Conservation (phyloP, 345 rosid genomes). For the Eucalyptus globulus region DNA sequence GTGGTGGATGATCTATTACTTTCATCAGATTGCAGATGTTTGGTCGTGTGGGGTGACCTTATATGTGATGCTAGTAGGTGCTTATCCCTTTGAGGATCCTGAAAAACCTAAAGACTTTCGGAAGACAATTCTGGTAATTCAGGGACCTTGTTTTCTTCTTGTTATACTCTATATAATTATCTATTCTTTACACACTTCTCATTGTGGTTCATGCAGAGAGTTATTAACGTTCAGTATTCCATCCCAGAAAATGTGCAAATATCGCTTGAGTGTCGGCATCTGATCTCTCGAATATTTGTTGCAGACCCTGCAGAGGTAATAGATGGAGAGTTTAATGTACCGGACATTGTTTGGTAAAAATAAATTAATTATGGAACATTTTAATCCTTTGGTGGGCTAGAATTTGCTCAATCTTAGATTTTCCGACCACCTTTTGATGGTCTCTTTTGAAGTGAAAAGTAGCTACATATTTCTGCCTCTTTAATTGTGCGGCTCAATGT, state of each 20-base stretch:
- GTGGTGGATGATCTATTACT: background rate
- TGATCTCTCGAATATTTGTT: conserved; percentile 79
- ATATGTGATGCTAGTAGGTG: conserved; percentile 92
- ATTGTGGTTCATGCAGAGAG: conserved; percentile 37
- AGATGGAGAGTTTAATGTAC: background rate
- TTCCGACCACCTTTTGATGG: background rate
- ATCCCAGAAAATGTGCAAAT: conserved; percentile 64
- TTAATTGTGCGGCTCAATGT: background rate
- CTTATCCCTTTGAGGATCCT: conserved; percentile 94
- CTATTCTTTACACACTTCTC: background rate
- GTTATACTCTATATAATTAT: background rate
- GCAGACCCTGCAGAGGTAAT: conserved; percentile 70
- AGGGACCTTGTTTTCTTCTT: background rate
- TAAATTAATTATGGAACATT: background rate
- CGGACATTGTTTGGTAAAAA: background rate
- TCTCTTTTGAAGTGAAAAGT: background rate
- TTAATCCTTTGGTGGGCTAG: background rate
- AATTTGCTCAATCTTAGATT: background rate
- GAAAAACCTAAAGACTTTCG: conserved; percentile 86
- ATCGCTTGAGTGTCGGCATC: conserved; percentile 68
- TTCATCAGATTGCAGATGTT: conserved; percentile 85
- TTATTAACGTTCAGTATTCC: conserved; percentile 80
- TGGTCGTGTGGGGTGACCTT: conserved; percentile 98
- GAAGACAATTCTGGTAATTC: conserved; percentile 64
- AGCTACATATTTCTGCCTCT: background rate